Evolutionary conservation across 2,329 filamentous ascomycete species (phyloP).

Genomic region (Parasarocladium wereldwijsianum): DNA sequence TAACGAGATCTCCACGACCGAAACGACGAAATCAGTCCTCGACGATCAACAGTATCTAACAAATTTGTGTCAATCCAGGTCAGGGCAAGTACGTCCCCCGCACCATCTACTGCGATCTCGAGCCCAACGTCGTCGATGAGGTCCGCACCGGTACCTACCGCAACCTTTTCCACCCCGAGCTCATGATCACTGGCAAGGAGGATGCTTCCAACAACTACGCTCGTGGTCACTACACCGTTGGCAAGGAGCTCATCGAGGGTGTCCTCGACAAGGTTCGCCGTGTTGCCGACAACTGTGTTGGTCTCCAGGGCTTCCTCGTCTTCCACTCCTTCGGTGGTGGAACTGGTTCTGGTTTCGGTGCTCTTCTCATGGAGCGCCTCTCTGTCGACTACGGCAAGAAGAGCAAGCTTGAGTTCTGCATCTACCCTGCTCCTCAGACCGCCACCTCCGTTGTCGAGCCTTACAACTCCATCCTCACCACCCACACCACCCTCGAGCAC

Average conservation of each 20-base stretch:
- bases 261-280: slow-evolving; percentile 96
- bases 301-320: slow-evolving; percentile 97
- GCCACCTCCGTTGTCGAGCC: slow-evolving; percentile 97
- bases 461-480: slow-evolving; percentile 99
- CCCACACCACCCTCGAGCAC: slow-evolving; percentile 97
- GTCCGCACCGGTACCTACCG: slow-evolving; percentile 96
- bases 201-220: slow-evolving; percentile 99
- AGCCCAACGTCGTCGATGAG: slow-evolving; percentile 98
- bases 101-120: slow-evolving; percentile 98
- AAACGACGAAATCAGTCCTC: background rate
- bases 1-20: background rate
- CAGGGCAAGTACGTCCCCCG: slow-evolving; percentile 98
- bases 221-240: slow-evolving; percentile 98
- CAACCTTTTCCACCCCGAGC: slow-evolving; percentile 93
- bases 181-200: slow-evolving; percentile 99
- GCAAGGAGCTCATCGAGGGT: slow-evolving; percentile 97
- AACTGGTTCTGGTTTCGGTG: slow-evolving; percentile 97
- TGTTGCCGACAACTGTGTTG: slow-evolving; percentile 94
- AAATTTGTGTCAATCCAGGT: slow-evolving; percentile 35
- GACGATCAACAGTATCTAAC: slow-evolving; percentile 8
- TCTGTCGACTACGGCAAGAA: slow-evolving; percentile 99
- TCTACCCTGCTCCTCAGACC: slow-evolving; percentile 95
- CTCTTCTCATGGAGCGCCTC: slow-evolving; percentile 95
- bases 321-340: slow-evolving; percentile 99
- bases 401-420: slow-evolving; percentile 99